Percentiles rank a stretch among this genome's conserved stretches.
These are phyloP conservation scores for Phyllosticta citrichinensis DNA, from an alignment of 2,329 filamentous ascomycete genomes.

Conservation along the genomic window DNA sequence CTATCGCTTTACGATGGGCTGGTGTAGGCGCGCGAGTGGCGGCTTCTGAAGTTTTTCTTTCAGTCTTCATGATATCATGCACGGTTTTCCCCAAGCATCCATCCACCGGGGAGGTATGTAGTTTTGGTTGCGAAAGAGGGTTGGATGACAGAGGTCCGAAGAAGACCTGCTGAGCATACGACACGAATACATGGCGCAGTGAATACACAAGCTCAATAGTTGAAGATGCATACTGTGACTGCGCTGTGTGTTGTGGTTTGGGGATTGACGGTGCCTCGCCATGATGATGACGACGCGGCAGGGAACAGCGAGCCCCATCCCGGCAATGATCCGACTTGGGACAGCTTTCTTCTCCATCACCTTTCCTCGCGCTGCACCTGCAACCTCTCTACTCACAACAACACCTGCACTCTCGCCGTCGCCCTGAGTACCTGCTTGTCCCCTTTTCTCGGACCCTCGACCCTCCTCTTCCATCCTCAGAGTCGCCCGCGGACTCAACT, in stretches of 20 bases:
- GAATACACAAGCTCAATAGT: neutral
- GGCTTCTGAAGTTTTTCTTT: constrained; percentile 11
- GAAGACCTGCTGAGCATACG: neutral
- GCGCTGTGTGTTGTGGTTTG: neutral
- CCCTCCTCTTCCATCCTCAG: neutral
- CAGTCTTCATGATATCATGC: constrained; percentile 28
- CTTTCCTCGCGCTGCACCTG: neutral
- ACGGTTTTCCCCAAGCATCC: constrained; percentile 25
- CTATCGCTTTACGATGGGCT: constrained; percentile 92
- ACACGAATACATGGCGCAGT: neutral
- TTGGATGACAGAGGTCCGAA: neutral
- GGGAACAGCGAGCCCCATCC: neutral
- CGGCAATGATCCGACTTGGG: neutral
- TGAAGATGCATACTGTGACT: neutral
- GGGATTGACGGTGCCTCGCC: neutral
- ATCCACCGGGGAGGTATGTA: constrained; percentile 16
- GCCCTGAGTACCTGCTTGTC: neutral
- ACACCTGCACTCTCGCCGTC: neutral
- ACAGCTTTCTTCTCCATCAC: neutral
- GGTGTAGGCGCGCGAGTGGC: constrained; percentile 46
- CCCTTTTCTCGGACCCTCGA: neutral
- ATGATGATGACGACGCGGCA: neutral
- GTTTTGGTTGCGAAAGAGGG: constrained; percentile 3
- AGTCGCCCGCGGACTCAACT: neutral
- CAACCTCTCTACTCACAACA: neutral